Base-by-base conservation (phyloP, 352 stramenopile genomes). In the Paralagenidium karlingii region DNA sequence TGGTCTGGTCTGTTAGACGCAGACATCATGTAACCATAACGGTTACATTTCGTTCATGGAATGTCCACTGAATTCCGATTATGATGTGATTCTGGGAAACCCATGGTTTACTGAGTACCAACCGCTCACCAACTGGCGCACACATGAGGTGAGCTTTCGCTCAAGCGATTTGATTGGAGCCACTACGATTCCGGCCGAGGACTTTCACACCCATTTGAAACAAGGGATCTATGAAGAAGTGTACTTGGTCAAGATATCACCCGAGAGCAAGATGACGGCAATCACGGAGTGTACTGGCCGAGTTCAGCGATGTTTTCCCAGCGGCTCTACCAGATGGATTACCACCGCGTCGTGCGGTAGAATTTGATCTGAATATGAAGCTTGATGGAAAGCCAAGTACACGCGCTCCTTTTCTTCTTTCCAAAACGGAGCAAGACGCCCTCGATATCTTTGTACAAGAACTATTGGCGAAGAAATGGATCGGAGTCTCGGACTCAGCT, bases 11-110 rank as follows among this genome's bases (percentile, higher is more conserved):
- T n/a, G n/a, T n/a, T n/a, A n/a, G n/a, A n/a, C n/a, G n/a, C n/a
- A n/a, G n/a, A n/a, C n/a, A n/a, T n/a, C n/a, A n/a, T n/a, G n/a
- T n/a, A n/a, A n/a, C n/a, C n/a, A n/a, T n/a, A n/a, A n/a, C n/a
- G n/a, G n/a, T n/a, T n/a, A n/a, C n/a, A n/a, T n/a, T n/a, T n/a
- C n/a, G n/a, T n/a, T 43, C 18, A 30, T 27, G 5, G 47, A 53
- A 40, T 49, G 26, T 3, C 24, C 37, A 12, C 12, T 53, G 18
- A 21, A 29, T 7, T 10, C 10, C 8, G 21, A 16, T 8, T 40
- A 54, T 13, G 40, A 54, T 18, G 18, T 54, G 8, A 54, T 55
- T n/a, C 18, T 51, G 12, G 38, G 43, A n/a, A 45, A 51, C 10
- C 47, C 41, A 20, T 55, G 47, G 41, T 22, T 49, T 19, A 31